Evolutionary conservation across 2,329 filamentous ascomycete genomes (phyloP).

Genomic region (Didymella pinodella): DNA sequence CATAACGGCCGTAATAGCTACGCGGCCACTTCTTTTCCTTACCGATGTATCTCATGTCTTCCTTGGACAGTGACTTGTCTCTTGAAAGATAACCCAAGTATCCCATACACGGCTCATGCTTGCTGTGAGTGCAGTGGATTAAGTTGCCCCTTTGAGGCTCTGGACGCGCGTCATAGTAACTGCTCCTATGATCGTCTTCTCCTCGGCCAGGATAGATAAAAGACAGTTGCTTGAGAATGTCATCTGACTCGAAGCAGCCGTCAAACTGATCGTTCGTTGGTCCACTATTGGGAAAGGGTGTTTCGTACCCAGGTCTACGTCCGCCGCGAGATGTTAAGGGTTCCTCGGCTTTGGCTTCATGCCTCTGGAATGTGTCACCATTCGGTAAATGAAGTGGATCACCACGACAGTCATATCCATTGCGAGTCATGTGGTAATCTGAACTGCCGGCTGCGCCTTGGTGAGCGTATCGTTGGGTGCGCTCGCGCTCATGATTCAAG

Average conservation of each 20-base stretch:
- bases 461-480: not conserved
- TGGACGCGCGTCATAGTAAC: not conserved
- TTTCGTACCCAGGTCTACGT: not conserved
- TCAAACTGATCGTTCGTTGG: not conserved
- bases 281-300: not conserved
- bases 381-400: not conserved
- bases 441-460: not conserved
- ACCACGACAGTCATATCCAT: not conserved
- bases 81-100: not conserved
- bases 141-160: not conserved
- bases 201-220: too few species aligned
- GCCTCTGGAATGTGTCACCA: not conserved
- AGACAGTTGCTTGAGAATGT: not conserved
- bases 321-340: not conserved
- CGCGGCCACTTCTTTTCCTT: not conserved
- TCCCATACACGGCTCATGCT: not conserved
- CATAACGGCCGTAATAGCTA: not conserved
- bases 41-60: not conserved
- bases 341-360: not conserved
- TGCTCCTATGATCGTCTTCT: not conserved
- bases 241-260: not conserved
- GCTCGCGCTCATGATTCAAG: not conserved
- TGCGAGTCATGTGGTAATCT: not conserved
- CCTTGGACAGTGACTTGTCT: not conserved
- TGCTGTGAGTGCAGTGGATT: not conserved